Percentiles rank a stretch among this genome's conserved stretches.
Conservation (phyloP, 2,329 filamentous ascomycete genomes). For the Blastomyces emzantsi region DNA sequence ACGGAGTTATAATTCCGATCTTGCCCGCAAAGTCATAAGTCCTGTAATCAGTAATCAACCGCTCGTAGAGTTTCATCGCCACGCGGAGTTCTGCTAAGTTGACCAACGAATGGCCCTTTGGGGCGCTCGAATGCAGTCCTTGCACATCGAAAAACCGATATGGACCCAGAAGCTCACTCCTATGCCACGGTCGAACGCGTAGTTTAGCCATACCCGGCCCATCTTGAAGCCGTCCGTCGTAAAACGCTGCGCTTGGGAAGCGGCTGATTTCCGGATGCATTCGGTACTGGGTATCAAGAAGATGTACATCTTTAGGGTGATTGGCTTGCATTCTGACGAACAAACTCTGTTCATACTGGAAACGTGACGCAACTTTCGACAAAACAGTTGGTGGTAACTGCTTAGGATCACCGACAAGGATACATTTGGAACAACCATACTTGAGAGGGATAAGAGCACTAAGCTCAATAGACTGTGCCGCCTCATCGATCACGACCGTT, state of each 20-base stretch:
- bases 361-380: constrained; percentile 82
- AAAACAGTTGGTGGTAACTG: constrained; percentile 93
- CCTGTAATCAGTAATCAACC: constrained; percentile 63
- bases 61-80: constrained; percentile 73
- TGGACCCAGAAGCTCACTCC: constrained; percentile 68
- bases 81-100: constrained; percentile 82
- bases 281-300: constrained; percentile 96
- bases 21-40: constrained; percentile 66
- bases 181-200: constrained; percentile 76
- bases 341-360: constrained; percentile 94
- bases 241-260: constrained; percentile 88
- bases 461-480: constrained; percentile 94
- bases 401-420: constrained; percentile 95
- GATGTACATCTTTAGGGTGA: constrained; percentile 75
- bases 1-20: constrained; percentile 95
- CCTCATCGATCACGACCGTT: constrained; percentile 96
- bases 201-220: constrained; percentile 72
- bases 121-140: constrained; percentile 73
- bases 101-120: constrained; percentile 77
- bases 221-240: constrained; percentile 78
- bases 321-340: constrained; percentile 98
- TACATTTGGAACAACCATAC: constrained; percentile 93
- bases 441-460: constrained; percentile 95
- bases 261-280: constrained; percentile 96
- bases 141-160: constrained; percentile 97